Evolutionary conservation across 148 eudicot species (phyloP), one percentile per base, ranked within the genome.

Genomic region (Camellia japonica): DNA sequence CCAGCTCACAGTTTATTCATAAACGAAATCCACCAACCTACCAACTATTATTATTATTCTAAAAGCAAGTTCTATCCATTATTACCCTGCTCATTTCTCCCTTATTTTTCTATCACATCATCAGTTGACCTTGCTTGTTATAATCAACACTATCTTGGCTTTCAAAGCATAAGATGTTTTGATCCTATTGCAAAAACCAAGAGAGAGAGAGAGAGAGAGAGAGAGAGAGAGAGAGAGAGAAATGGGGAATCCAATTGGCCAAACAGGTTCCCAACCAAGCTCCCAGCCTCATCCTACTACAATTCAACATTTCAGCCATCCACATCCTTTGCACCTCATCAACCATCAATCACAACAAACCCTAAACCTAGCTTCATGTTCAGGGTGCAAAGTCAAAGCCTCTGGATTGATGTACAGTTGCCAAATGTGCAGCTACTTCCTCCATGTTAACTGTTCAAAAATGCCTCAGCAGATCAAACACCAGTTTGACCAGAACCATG

Each of bases 401-500:
- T 55, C 85, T 51, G 85, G 83, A n/a, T 42, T 19, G 20, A 67
- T 73, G 71, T 85, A 85, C 81, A 43, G 49, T 12, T 85, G 88
- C 88, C 76, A 66, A 11, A 55, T 49, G 4, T 82, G 88, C 85
- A 67, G 67, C 81, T 85, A 47, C 62, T 75, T 76, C 79, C 85
- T 86, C 64, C 89, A 86, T 67, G 49, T 75, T 23, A 84, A 79
- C 41, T 86, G 89, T 68, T 79, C 85, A 44, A 71, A 84, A 30
- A 79, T 81, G 81, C 88, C 88, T 12, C 81, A 68, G 8, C 49
- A 43, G 69, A 86, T 86, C 80, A 86, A 75, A 16, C 88, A 86
- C 79, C 83, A 84, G 2, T 83, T 54, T 65, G 69, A 83, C 72
- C 76, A 80, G 16, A 38, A 30, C 71, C 88, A 86, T 54, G 69